These are phyloP conservation scores for Lactarius tabidus DNA, from an alignment of 768 basidiomycete genomes.

Conservation along the genomic window DNA sequence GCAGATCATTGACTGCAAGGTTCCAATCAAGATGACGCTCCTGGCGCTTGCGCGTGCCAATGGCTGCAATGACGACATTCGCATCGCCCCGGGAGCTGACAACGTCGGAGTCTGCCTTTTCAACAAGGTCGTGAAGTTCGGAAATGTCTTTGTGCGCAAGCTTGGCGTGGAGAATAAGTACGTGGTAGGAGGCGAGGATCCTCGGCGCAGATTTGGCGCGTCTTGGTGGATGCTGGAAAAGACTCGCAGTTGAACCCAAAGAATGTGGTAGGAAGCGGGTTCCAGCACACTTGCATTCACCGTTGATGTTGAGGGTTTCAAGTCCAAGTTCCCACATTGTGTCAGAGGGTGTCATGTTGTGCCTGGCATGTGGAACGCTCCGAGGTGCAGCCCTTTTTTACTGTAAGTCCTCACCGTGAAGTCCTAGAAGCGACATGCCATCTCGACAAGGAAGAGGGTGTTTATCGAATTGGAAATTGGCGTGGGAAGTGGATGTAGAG, in stretches of 20 bases:
- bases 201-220: conserved; percentile 9
- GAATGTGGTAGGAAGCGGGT: conserved; percentile 2
- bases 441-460: too few relatives aligned
- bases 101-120: conserved; percentile 32
- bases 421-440: too few relatives aligned
- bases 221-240: background rate
- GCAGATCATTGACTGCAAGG: conserved; percentile 45
- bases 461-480: too few relatives aligned
- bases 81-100: conserved; percentile 44
- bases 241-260: background rate
- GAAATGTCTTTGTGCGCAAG: conserved; percentile 28
- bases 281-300: conserved; percentile 11
- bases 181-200: conserved; percentile 10
- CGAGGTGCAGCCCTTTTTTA: too few relatives aligned
- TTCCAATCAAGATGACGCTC: conserved; percentile 67
- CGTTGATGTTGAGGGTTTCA: background rate
- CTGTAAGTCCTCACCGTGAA: too few relatives aligned
- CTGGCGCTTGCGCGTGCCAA: conserved; percentile 62
- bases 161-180: conserved; percentile 30
- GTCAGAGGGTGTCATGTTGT: background rate
- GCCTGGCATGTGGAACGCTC: background rate
- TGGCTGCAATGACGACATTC: conserved; percentile 61
- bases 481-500: too few relatives aligned
- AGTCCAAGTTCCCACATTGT: too few relatives aligned
- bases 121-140: conserved; percentile 32